Conservation (phyloP, 768 basidiomycete species). For the Neoboletus magnificus region DNA sequence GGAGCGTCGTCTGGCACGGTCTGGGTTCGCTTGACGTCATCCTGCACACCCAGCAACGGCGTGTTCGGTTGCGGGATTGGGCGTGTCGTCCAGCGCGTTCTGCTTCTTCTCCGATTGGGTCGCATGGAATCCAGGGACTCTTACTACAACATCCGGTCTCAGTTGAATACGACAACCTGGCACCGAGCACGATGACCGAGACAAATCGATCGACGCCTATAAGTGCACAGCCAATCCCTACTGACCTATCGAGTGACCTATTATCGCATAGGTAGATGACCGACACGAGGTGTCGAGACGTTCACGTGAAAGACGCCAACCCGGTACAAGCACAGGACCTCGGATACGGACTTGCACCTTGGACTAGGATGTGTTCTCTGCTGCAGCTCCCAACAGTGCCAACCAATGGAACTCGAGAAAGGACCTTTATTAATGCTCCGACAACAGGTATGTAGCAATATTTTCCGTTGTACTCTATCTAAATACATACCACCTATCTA, state of each 20-base stretch:
- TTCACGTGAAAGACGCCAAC: neutral
- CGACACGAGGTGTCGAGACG: neutral
- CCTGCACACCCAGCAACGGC: too few relatives aligned
- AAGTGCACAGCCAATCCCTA: neutral
- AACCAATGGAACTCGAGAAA: neutral
- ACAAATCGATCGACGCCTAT: neutral
- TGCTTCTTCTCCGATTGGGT: neutral
- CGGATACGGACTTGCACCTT: neutral
- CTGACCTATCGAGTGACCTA: neutral
- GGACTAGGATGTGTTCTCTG: too few relatives aligned
- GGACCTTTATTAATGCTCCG: neutral
- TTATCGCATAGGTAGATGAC: neutral
- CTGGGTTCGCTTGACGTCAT: constrained; percentile 8
- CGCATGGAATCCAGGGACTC: neutral
- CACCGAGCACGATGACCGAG: neutral
- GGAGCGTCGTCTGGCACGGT: neutral
- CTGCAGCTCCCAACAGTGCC: neutral
- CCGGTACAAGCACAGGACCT: neutral
- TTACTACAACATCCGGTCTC: neutral
- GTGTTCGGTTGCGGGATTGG: constrained; percentile 7
- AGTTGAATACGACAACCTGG: neutral
- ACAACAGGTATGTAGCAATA: too few relatives aligned
- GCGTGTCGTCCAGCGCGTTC: neutral
- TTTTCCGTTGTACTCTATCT: neutral
- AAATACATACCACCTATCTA: neutral